Evolutionary conservation across 208 protist species (phyloP), one percentile per base, ranked within the genome.

Genomic region (Naegleria fowleri): DNA sequence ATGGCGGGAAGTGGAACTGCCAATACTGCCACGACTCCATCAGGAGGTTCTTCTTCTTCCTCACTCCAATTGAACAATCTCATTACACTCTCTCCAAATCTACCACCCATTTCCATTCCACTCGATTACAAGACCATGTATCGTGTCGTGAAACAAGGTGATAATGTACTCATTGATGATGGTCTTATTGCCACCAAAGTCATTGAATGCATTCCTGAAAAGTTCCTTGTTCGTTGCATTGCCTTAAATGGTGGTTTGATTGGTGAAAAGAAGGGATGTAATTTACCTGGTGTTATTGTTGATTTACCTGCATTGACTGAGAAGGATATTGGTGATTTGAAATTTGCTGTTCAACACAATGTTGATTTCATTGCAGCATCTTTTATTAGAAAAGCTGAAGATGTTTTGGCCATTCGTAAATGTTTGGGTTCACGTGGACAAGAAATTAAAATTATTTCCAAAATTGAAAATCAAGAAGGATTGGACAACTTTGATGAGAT

Each of bases 391-490:
- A 97, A 94, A 43, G 96, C 97, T 5, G 94, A 95, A 13, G 97
- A 99, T 94, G 96, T 99, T 22, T 83, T 93, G 11, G 95, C 97
- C 59, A 98, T 99, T 88, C 94, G 98, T 86, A 95, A 97, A 91
- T 91, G 94, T 36, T 75, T 90, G 29, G 51, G 75, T 11, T 7
- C 7, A 16, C 13, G 79, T 19, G 76, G 86, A 13, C n/a, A 58
- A 58, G 90, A 86, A 5, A 96, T 96, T 83, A 95, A 97, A 91
- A 99, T 99, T 93, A 99, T 99, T 92, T 95, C 96, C 91, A 99
- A 99, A 95, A 99, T 99, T 92, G 99, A 99, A 95, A 99, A 99
- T 92, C 96, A 98, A 93, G 97, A 99, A 94, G 98, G 95, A 76
- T 94, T 99, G 39, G 95, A 98, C 91, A 99, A 99, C 93, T 99